Conservation (phyloP, 495 filamentous ascomycete species). For the Aspergillus heteromorphus region DNA sequence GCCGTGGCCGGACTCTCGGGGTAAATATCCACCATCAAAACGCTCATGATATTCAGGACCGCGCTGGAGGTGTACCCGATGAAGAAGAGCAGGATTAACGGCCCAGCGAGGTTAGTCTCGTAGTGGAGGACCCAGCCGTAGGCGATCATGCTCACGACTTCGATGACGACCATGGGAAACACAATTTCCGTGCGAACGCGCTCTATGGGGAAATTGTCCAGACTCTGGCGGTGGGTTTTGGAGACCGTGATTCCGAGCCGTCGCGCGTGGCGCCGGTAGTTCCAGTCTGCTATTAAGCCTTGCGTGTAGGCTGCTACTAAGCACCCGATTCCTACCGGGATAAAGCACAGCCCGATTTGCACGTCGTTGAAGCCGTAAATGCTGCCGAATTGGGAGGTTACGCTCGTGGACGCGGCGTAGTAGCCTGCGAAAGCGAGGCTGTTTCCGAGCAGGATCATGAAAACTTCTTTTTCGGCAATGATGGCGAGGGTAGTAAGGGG, state of each 20-base stretch:
- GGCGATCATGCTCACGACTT: conserved; percentile 25
- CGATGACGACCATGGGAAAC: conserved; percentile 30
- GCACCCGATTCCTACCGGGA: conserved; percentile 8
- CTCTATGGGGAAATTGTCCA: neutral
- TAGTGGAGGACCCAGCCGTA: conserved; percentile 48
- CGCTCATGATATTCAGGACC: conserved; percentile 30
- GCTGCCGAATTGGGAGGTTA: conserved; percentile 11
- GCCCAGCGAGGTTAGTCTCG: conserved; percentile 26
- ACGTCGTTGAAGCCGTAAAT: conserved; percentile 22
- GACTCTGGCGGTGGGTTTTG: conserved; percentile 27
- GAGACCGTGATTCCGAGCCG: conserved; percentile 27
- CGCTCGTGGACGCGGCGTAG: conserved; percentile 16
- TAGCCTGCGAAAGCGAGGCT: conserved; percentile 15
- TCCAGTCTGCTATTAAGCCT: conserved; percentile 40
- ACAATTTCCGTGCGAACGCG: neutral
- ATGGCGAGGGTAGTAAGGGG: conserved; percentile 30
- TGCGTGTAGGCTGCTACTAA: conserved; percentile 26
- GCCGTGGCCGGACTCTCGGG: conserved; percentile 51
- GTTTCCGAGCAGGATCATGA: conserved; percentile 39
- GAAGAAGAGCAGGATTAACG: conserved; percentile 30
- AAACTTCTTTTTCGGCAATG: conserved; percentile 46
- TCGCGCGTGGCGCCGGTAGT: conserved; percentile 36
- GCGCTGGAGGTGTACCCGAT: conserved; percentile 29
- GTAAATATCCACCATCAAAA: conserved; percentile 59
- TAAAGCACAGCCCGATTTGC: conserved; percentile 20